phyloP scores from a whole-genome alignment of 495 filamentous ascomycete genomes.

The Chaetomidium leptoderma region DNA sequence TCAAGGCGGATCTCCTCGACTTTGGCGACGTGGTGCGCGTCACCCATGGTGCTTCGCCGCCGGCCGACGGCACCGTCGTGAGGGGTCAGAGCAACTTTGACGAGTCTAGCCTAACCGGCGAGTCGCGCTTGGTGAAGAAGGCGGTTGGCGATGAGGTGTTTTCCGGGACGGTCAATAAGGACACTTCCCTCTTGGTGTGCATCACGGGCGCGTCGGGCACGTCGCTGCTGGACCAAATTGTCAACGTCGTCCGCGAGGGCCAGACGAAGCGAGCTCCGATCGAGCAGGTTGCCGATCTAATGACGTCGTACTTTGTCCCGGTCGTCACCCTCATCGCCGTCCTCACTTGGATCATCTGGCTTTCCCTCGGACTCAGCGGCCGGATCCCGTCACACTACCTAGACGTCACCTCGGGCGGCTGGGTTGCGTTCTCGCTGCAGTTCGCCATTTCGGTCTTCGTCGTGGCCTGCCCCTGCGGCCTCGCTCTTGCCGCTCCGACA shows the following conservation, averaged over 20 bases:
- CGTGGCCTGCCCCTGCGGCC: constrained; percentile 89
- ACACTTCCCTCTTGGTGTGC: constrained; percentile 60
- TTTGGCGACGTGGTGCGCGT: constrained; percentile 76
- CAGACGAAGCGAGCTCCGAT: constrained; percentile 84
- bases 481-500: constrained; percentile 88
- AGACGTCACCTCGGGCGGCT: constrained; percentile 64
- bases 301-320: constrained; percentile 89
- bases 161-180: constrained; percentile 82
- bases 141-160: constrained; percentile 65
- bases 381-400: constrained; percentile 62
- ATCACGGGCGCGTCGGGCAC: constrained; percentile 67
- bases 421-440: constrained; percentile 81
- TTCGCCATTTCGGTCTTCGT: constrained; percentile 96
- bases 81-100: constrained; percentile 69
- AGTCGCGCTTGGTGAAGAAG: constrained; percentile 76
- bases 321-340: constrained; percentile 77
- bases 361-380: constrained; percentile 68
- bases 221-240: constrained; percentile 91
- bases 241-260: constrained; percentile 83
- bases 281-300: constrained; percentile 74
- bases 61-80: constrained; percentile 72
- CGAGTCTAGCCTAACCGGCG: constrained; percentile 86
- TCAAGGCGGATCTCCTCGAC: constrained; percentile 73
- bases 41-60: constrained; percentile 75
- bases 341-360: constrained; percentile 78